Evolutionary conservation across 768 basidiomycete genomes (phyloP).

Genomic region (Kwoniella europaea): DNA sequence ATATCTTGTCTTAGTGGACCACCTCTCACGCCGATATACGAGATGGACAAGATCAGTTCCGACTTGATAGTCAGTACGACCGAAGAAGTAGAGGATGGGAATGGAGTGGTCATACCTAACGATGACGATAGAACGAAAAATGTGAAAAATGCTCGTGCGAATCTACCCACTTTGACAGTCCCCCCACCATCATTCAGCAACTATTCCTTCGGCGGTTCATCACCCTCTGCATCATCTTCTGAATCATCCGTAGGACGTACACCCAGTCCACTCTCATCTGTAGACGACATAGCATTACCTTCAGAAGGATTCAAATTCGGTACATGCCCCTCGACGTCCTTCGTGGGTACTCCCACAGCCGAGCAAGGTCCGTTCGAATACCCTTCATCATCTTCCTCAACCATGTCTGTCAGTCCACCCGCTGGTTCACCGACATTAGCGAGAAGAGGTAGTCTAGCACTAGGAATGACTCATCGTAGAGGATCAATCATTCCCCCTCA

Average conservation of each 20-base stretch:
- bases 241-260: slow-evolving; percentile 12
- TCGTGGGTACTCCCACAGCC: slow-evolving; percentile 47
- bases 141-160: background rate
- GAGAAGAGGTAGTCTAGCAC: slow-evolving; percentile 6
- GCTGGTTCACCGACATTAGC: slow-evolving; percentile 8
- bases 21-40: slow-evolving; percentile 25
- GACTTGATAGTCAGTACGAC: slow-evolving; percentile 14
- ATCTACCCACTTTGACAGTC: slow-evolving; percentile 8
- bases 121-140: background rate
- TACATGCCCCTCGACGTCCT: slow-evolving; percentile 36
- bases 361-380: slow-evolving; percentile 56
- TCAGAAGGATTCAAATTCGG: slow-evolving; percentile 38
- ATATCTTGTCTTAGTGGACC: slow-evolving; percentile 22
- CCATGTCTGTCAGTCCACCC: slow-evolving; percentile 13
- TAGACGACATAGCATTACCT: slow-evolving; percentile 22
- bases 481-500: slow-evolving; percentile 20
- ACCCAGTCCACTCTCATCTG: slow-evolving; percentile 6
- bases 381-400: slow-evolving; percentile 21
- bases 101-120: background rate
- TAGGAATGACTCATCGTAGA: slow-evolving; percentile 19
- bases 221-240: slow-evolving; percentile 17
- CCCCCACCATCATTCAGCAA: slow-evolving; percentile 15
- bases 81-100: slow-evolving; percentile 8
- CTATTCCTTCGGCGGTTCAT: slow-evolving; percentile 6
- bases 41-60: slow-evolving; percentile 21